Evolutionary conservation across 2,329 filamentous ascomycete species (phyloP), one percentile per base, ranked within the genome.

Genomic region (Cladosporium sp.): DNA sequence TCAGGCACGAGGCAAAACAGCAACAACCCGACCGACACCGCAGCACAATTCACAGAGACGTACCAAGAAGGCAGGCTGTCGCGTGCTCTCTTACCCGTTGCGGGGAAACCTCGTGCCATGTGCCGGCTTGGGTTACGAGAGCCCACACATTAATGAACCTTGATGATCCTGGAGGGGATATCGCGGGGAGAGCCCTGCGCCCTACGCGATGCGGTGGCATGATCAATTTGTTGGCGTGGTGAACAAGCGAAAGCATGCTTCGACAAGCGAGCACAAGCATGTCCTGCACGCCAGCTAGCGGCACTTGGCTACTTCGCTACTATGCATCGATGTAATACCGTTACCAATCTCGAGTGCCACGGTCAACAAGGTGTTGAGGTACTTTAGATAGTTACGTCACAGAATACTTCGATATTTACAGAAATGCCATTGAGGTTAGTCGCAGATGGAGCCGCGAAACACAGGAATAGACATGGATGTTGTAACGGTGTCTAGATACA

Each of bases 221-320:
- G 43, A 30, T 22, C 11, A 28, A 22, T 47, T 30, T 22, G 43
- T n/a, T 11, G 30, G 28, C 30, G 14, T 37, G 9, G 11, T 19
- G 30, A 9, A 50, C 47, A 50, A 50, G 47, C 47, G 47, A 50
- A 50, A 50, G 25, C 20, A 50, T 50, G 47, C 47, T 34, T 34
- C 3, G 30, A 8, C 47, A 50, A 50, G 47, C 47, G 25, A 50
- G 47, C 47, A 50, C 47, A 50, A 50, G 47, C 47, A 50, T 50
- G 47, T 5, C 30, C 30, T 5, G 9, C 3, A 34, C 2, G 8
- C 30, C 30, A 9, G 30, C 30, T 34, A 34, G 30, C 11, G 30
- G 30, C 30, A 34, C 30, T 34, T 34, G 8, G 30, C 7, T 34
- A 2, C 30, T 34, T 34, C 6, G 25, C 25, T 25, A 3, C 3